phyloP scores from a whole-genome alignment of 2,329 filamentous ascomycete species.

The Teratosphaeria zuluensis region DNA sequence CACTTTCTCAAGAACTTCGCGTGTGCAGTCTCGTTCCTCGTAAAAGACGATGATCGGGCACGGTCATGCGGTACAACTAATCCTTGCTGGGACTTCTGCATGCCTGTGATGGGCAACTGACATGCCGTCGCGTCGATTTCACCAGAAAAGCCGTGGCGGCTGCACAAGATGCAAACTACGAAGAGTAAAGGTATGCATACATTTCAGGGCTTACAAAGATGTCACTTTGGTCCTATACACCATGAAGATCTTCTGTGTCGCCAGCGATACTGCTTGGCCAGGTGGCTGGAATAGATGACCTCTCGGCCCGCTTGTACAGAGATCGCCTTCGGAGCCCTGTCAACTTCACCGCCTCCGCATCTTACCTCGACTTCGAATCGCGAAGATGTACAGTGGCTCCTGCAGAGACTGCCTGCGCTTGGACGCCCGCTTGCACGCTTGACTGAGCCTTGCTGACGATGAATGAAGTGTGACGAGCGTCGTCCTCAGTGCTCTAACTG shows the following conservation, averaged over 20 bases:
- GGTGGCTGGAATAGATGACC: background rate
- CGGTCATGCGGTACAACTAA: background rate
- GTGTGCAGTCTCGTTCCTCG: background rate
- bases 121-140: conserved; percentile 21
- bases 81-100: background rate
- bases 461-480: conserved; percentile 18
- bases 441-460: background rate
- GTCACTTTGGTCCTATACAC: background rate
- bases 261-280: background rate
- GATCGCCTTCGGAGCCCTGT: background rate
- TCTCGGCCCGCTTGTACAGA: background rate
- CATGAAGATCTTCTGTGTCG: background rate
- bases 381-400: too few species aligned
- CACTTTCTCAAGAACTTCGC: background rate
- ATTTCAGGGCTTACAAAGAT: background rate
- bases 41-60: background rate
- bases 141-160: conserved; percentile 19
- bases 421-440: background rate
- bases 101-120: background rate
- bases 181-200: conserved; percentile 19
- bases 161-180: conserved; percentile 19
- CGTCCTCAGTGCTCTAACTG: conserved; percentile 19
- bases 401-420: too few species aligned
- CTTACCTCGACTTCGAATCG: too few species aligned
- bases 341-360: background rate